These are phyloP conservation scores for Pulveroboletus sp. DNA, from an alignment of 768 basidiomycete genomes.

Conservation along the genomic window DNA sequence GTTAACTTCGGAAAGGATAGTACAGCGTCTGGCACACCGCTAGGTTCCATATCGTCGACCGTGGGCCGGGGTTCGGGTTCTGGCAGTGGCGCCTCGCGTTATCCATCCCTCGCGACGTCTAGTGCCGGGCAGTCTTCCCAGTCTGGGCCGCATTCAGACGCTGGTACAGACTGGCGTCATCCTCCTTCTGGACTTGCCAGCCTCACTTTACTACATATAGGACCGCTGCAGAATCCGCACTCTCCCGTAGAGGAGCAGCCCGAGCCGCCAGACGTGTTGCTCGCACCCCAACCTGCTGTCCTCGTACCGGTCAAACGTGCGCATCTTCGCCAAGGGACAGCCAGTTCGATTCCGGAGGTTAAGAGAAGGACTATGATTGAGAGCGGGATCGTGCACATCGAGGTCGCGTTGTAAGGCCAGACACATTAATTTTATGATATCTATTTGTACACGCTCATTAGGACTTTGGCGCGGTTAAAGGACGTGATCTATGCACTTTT, in stretches of 20 bases:
- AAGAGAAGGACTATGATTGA: conserved; percentile 17
- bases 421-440: conserved; percentile 17
- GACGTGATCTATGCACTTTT: background rate
- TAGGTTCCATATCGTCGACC: conserved; percentile 16
- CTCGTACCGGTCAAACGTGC: conserved; percentile 11
- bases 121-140: conserved; percentile 9
- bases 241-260: conserved; percentile 14
- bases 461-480: background rate
- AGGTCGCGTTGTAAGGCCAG: conserved; percentile 17
- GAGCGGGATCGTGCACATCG: conserved; percentile 25
- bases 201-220: conserved; percentile 12
- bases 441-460: conserved; percentile 1
- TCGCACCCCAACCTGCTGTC: background rate
- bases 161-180: conserved; percentile 21
- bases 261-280: background rate
- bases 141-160: conserved; percentile 9
- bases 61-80: conserved; percentile 11
- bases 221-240: conserved; percentile 19
- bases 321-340: conserved; percentile 17
- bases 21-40: conserved; percentile 10
- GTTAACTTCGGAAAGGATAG: conserved; percentile 22
- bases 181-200: conserved; percentile 22
- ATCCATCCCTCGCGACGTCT: conserved; percentile 25
- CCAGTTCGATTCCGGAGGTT: conserved; percentile 19
- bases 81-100: conserved; percentile 20